Evolutionary conservation across 805 yeast species (phyloP).

Genomic region (Ogataea thermomethanolica): DNA sequence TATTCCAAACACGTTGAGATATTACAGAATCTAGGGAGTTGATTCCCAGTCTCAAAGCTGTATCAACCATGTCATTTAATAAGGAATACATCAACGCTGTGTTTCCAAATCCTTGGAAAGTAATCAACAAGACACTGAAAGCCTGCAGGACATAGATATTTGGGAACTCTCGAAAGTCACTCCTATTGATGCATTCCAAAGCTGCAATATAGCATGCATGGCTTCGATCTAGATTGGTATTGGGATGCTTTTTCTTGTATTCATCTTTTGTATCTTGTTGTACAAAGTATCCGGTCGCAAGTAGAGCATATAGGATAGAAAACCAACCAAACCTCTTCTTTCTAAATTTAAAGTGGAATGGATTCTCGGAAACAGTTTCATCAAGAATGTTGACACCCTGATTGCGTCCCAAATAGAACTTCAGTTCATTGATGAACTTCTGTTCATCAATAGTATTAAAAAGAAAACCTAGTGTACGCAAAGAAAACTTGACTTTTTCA

Average conservation of each 20-base stretch:
- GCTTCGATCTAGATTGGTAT: constrained; percentile 1
- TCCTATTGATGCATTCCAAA: constrained; percentile 3
- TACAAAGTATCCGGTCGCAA: not conserved
- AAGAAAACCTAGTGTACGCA: constrained; percentile 1
- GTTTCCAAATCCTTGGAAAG: constrained; percentile 5
- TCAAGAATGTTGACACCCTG: not conserved
- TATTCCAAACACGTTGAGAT: constrained; percentile 1
- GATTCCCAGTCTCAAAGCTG: not conserved
- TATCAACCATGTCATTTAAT: constrained; percentile 1
- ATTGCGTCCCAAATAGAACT: not conserved
- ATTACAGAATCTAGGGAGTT: not conserved
- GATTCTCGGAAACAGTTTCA: not conserved
- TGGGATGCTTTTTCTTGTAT: not conserved
- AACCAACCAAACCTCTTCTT: constrained; percentile 1
- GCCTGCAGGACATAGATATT: constrained; percentile 3
- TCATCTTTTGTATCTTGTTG: constrained; percentile 1
- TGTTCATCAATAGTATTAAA: not conserved
- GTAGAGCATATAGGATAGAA: constrained; percentile 2
- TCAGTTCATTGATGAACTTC: not conserved
- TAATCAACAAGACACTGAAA: not conserved
- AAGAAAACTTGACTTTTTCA: not conserved
- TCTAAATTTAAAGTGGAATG: not conserved
- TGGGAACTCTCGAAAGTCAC: constrained; percentile 3
- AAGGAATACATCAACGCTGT: not conserved
- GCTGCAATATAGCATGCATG: constrained; percentile 2